phyloP scores from a whole-genome alignment of 108 stramenopile species.

The Stephanodiscus minutulus region DNA sequence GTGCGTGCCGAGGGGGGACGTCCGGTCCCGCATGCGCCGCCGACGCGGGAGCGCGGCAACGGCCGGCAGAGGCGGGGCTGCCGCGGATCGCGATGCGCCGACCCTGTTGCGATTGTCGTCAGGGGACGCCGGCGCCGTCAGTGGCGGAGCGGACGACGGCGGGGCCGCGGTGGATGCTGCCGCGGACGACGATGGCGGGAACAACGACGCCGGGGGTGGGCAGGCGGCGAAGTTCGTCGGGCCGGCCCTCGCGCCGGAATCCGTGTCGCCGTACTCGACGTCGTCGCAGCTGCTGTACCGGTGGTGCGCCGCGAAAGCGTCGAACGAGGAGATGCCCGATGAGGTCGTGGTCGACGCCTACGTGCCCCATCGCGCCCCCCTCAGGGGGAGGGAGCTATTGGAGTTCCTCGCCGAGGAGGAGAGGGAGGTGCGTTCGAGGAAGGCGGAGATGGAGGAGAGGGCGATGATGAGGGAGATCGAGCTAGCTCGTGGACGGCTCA shows the following conservation, averaged over 20 bases:
- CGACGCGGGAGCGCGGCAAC: background rate
- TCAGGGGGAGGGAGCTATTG: conserved; percentile 69
- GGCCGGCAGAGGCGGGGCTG: background rate
- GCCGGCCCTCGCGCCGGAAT: conserved; percentile 40
- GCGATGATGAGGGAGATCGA: conserved; percentile 89
- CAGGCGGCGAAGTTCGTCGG: conserved; percentile 50
- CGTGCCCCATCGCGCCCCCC: conserved; percentile 66
- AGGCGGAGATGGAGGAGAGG: conserved; percentile 64
- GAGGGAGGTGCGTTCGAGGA: conserved; percentile 43
- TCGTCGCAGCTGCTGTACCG: conserved; percentile 73
- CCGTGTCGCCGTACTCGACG: conserved; percentile 60
- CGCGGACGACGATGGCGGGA: conserved; percentile 4
- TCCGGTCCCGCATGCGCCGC: conserved; percentile 20
- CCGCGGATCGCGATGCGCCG: background rate
- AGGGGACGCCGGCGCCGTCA: conserved; percentile 11
- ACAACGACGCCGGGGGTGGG: conserved; percentile 33
- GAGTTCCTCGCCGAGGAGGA: conserved; percentile 79
- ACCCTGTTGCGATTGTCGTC: conserved; percentile 6
- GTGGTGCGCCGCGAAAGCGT: conserved; percentile 80
- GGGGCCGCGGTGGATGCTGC: background rate
- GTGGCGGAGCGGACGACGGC: background rate
- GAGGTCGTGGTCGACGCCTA: conserved; percentile 71
- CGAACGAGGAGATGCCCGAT: conserved; percentile 87
- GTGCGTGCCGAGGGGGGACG: conserved; percentile 58
- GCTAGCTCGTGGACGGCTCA: conserved; percentile 73